Conservation (phyloP, 345 rosid species). For the Salix caprea region DNA sequence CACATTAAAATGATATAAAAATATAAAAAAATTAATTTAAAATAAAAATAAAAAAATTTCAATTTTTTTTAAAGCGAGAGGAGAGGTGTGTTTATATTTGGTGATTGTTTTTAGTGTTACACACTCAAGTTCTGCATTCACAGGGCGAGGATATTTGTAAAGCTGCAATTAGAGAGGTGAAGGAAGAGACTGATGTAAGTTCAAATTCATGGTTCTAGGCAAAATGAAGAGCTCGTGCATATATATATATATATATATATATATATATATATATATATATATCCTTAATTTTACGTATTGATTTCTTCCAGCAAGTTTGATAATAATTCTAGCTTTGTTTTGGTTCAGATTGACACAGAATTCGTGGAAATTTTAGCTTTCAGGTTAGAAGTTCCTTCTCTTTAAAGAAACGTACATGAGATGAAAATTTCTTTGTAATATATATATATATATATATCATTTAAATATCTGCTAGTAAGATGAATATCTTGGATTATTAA, state of each 20-base stretch:
- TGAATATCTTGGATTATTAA: too few species aligned
- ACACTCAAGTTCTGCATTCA: background rate
- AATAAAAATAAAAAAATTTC: too few species aligned
- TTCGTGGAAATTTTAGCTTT: constrained; percentile 62
- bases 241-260: too few species aligned
- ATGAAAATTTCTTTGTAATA: background rate
- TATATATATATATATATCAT: background rate
- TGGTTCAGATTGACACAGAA: constrained; percentile 51
- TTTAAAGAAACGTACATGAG: too few species aligned
- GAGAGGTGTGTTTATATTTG: background rate
- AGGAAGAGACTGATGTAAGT: constrained; percentile 89
- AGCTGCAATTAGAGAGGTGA: constrained; percentile 70
- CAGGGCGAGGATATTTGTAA: constrained; percentile 72
- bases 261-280: too few species aligned
- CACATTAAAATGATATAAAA: too few species aligned
- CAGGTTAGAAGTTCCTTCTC: constrained; percentile 32
- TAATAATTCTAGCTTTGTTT: background rate
- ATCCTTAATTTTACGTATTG: too few species aligned
- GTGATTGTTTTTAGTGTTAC: background rate
- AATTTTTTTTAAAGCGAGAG: too few species aligned
- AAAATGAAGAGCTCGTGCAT: background rate
- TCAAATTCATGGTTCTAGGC: background rate
- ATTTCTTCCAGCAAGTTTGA: background rate
- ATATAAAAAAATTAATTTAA: too few species aligned
- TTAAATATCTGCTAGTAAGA: too few species aligned